Base-by-base conservation (phyloP, 805 yeast genomes). In the Komagataella ulmi region DNA sequence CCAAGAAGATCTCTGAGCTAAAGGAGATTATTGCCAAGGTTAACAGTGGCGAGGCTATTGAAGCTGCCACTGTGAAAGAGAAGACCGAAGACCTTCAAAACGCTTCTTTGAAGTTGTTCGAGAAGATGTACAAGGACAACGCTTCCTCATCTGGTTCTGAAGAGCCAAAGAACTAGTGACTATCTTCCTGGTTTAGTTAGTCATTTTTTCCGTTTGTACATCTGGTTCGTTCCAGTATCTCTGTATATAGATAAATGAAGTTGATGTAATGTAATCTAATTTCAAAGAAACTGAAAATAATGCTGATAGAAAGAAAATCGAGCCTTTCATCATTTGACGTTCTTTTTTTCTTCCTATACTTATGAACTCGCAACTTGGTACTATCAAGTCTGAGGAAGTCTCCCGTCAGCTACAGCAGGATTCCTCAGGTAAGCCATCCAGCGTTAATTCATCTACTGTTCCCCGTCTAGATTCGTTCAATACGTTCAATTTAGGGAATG, bases 11-110 rank as follows among this genome's bases (percentile, higher is more conserved):
- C 59, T 64, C 74, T 52, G 72, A 78, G 54, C 71, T 81, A 64
- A 82, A 85, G 74, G 84, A 80, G 67, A 65, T 80, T 36, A 78
- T 82, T 53, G 81, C 81, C 59, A 78, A 80, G 72, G 77, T 76
- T 52, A 70, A 75, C 56, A 70, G 76, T 51, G 80, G 76, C 56
- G 78, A 73, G 49, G 51, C 55, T 18, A 79, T 77, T 58, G 80
- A 74, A 58, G 68, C 77, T 52, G 64, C 75, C 55, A 36, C 17
- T 23, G 75, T 86, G 69, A 83, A 83, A 77, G 71, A 79, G 59
- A 78, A 81, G 76, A 80, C 87, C 59, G 88, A 83, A 57, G 86
- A 80, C 63, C 73, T 85, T 67, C 90, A 85, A 72, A 79, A 73
- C 62, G 76, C 83, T 60, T 81, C 91, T 17, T 75, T 86, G 73